phyloP scores from a whole-genome alignment of 805 yeast genomes.

The Myxozyma udenii region DNA sequence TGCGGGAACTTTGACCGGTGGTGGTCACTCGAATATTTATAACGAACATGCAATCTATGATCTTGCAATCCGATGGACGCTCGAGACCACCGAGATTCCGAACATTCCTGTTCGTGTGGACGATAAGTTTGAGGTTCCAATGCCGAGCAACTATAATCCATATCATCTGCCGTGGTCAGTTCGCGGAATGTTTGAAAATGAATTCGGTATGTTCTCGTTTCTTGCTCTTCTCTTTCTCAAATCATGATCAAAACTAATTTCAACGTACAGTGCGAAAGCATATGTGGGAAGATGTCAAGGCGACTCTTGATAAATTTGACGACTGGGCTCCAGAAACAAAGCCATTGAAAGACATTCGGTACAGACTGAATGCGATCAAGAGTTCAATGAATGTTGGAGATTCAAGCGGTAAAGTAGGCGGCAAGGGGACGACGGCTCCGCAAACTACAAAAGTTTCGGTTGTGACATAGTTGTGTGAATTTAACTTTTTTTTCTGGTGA shows the following conservation, averaged over 20 bases:
- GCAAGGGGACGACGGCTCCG: no score
- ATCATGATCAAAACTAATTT: neutral
- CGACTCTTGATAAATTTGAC: conserved; percentile 68
- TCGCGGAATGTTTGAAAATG: conserved; percentile 73
- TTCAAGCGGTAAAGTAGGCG: no score
- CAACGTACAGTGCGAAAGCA: conserved; percentile 39
- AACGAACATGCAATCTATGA: conserved; percentile 82
- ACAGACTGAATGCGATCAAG: conserved; percentile 48
- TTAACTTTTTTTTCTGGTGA: no score
- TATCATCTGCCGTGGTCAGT: conserved; percentile 90
- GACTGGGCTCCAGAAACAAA: conserved; percentile 86
- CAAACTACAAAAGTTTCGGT: no score
- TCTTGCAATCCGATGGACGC: conserved; percentile 66
- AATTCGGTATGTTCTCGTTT: conserved; percentile 39
- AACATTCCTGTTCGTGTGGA: conserved; percentile 32
- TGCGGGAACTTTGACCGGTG: conserved; percentile 91
- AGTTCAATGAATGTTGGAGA: conserved; percentile 1
- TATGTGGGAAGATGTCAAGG: conserved; percentile 50
- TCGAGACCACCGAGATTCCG: conserved; percentile 67
- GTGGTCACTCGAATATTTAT: conserved; percentile 89
- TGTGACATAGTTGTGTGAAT: no score
- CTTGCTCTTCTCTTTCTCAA: conserved; percentile 41
- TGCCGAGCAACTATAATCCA: conserved; percentile 65
- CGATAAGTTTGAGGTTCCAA: conserved; percentile 52
- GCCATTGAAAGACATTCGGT: conserved; percentile 76